Evolutionary conservation across 306 rosid species (phyloP), one percentile per base, ranked within the genome.

Genomic region (Cucurbita maxima): DNA sequence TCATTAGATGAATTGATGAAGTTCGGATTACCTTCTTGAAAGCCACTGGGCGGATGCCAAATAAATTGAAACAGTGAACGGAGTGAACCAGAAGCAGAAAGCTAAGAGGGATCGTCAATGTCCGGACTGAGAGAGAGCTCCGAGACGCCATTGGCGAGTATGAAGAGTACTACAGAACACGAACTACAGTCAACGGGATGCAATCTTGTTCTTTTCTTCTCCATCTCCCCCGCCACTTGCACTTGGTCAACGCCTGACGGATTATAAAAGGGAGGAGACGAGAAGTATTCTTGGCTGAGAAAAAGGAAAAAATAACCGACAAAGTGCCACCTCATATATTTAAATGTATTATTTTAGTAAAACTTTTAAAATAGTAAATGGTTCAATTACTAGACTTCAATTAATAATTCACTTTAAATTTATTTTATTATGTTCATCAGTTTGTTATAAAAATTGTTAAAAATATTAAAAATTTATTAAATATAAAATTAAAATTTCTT

Each of bases 21-120:
- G 47, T 34, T 58, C 40, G 72, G 71, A 76, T 73, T 52, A 94
- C 99, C 99, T 94, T 87, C 15, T 47, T 22, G 81, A 94, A 91
- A 63, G 87, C 95, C 82, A 87, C 95, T 1, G 99, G 99, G 43
- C 92, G 97, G 50, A 89, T 96, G n/a, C 96, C 99, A 15, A 96
- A 94, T 76, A 94, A 96, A 77, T 94, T 91, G 86, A 91, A 94
- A 76, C 82, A 86, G 84, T 64, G 78, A 67, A 80, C 83, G 72
- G 79, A 81, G 72, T 83, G 92, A 79, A 91, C 7, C 76, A 94
- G 85, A 53, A 82, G 73, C 36, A 94, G 84, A 54, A 88, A 74
- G 52, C 77, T 60, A 3, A 87, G 74, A 18, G 73, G 81, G 83
- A 86, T 79, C 51, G 84, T 36, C 51, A 74, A 53, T 7, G 74